Base-by-base conservation (phyloP, 768 basidiomycete species). In the Tulasnella sp. region DNA sequence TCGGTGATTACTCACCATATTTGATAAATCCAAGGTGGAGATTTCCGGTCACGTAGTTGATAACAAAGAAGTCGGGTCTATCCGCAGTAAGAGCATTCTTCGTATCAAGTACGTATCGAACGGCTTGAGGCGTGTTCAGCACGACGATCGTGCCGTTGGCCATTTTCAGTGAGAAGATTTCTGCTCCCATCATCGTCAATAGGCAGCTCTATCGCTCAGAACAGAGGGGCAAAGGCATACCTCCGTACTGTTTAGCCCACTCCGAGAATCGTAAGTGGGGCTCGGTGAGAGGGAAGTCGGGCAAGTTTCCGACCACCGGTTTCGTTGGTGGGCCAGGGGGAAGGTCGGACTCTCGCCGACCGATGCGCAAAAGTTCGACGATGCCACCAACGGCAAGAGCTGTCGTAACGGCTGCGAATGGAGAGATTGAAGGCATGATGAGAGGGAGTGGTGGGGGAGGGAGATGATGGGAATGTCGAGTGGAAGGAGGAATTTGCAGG, bases 101-200 rank as follows among this genome's bases (percentile, higher is more conserved):
- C 64, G 75, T 77, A 22, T 80, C 79, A 73, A 80, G 66, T 4
- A 80, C 68, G 39, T 78, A 77, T 17, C 75, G 75, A 6, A 78
- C 77, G n/a, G 74, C 72, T 12, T 73, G 68, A 22, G 73, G 52
- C 32, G 76, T 75, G 19, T 77, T 75, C 11, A 80, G 66, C n/a
- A 79, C 76, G 32, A 80, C 70, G 4, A 62, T 75, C 3, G 77
- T 77, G 1, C 74, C 74, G 44, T 75, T 62, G 9, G 74, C 77
- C 5, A 79, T 22, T 69, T 77, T 79, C 22, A 78, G 73, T 16
- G 77, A 78, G 52, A 78, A 75, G 41, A 69, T 69, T 42, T 69
- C 68, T 47, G 17, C 32, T 9, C 19, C 12, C 17, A 52, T 26
- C n/a, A 11, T 22, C 19, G 47, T 52, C n/a, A 52, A 26, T 9